Percentiles rank a stretch among this genome's conserved stretches.
Evolutionary conservation across 1,139 yeast species (phyloP).

Genomic region (Suhomyces chickasaworum): DNA sequence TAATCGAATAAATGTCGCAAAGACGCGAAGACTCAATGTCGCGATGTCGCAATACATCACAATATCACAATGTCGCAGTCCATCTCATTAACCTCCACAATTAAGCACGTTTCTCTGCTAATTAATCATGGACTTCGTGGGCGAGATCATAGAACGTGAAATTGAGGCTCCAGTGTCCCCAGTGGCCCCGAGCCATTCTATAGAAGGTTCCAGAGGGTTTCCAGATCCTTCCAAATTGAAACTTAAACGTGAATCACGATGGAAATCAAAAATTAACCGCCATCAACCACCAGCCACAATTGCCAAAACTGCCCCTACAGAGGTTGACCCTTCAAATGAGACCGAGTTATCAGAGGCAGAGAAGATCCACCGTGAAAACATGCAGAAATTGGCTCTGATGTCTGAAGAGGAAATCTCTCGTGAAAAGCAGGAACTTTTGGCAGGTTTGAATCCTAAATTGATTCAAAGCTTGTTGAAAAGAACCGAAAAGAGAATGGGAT

Average conservation of each 20-base stretch:
- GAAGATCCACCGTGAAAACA: constrained; percentile 75
- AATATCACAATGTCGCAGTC: neutral
- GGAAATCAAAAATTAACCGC: constrained; percentile 31
- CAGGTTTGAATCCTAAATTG: constrained; percentile 67
- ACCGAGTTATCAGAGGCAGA: constrained; percentile 54
- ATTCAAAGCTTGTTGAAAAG: constrained; percentile 55
- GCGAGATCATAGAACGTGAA: constrained; percentile 76
- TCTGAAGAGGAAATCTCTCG: constrained; percentile 61
- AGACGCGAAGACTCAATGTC: no score
- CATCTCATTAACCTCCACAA: constrained; percentile 1
- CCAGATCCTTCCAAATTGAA: constrained; percentile 38
- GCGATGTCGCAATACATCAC: constrained; percentile 1
- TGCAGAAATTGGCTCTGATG: constrained; percentile 64
- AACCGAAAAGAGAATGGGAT: constrained; percentile 32
- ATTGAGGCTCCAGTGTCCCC: constrained; percentile 41
- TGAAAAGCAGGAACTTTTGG: constrained; percentile 69
- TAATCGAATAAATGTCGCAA: constrained; percentile 1
- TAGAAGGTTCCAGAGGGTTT: constrained; percentile 36
- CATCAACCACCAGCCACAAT: neutral
- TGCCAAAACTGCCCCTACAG: neutral
- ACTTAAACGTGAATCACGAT: constrained; percentile 28
- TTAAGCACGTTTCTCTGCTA: neutral
- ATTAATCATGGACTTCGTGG: constrained; percentile 59
- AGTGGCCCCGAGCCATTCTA: constrained; percentile 29
- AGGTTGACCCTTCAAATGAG: neutral